phyloP scores from a whole-genome alignment of 1,139 yeast species.

The Diutina ranongensis region DNA sequence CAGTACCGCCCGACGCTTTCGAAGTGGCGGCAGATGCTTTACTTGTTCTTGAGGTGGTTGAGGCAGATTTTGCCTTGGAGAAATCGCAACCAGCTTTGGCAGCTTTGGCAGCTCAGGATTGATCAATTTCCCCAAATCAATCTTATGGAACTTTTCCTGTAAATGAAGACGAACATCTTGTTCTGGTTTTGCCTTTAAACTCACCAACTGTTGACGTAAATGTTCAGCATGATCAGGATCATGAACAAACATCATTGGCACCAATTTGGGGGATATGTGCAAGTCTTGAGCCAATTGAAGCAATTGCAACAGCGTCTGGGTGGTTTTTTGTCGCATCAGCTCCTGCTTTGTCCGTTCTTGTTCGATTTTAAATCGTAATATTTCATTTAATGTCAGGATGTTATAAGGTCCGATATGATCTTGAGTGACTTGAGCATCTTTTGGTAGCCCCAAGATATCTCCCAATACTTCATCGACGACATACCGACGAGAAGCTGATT shows the following conservation, averaged over 20 bases:
- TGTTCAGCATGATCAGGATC: background rate
- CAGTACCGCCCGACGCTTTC: slow-evolving; percentile 6
- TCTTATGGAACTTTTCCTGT: slow-evolving; percentile 3
- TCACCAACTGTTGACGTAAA: background rate
- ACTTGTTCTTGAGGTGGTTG: background rate
- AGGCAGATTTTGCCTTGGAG: background rate
- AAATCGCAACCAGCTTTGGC: slow-evolving; percentile 5
- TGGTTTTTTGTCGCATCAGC: slow-evolving; percentile 2
- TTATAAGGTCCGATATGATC: slow-evolving; percentile 1
- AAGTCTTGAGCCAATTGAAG: slow-evolving; percentile 1
- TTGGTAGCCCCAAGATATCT: slow-evolving; percentile 5
- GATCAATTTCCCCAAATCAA: background rate
- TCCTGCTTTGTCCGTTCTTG: slow-evolving; percentile 5
- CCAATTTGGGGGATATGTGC: background rate
- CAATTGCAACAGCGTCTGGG: background rate
- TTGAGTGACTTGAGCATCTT: background rate
- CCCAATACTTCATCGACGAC: slow-evolving; percentile 2
- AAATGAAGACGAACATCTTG: background rate
- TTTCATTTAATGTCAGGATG: slow-evolving; percentile 1
- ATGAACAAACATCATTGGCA: slow-evolving; percentile 4
- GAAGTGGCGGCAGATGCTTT: background rate
- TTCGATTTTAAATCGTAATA: background rate
- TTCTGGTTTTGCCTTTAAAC: background rate
- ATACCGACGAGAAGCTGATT: background rate
- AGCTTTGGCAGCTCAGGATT: slow-evolving; percentile 6